Evolutionary conservation across 1,139 yeast genomes (phyloP).

Genomic region (Blastobotrys illinoisensis): DNA sequence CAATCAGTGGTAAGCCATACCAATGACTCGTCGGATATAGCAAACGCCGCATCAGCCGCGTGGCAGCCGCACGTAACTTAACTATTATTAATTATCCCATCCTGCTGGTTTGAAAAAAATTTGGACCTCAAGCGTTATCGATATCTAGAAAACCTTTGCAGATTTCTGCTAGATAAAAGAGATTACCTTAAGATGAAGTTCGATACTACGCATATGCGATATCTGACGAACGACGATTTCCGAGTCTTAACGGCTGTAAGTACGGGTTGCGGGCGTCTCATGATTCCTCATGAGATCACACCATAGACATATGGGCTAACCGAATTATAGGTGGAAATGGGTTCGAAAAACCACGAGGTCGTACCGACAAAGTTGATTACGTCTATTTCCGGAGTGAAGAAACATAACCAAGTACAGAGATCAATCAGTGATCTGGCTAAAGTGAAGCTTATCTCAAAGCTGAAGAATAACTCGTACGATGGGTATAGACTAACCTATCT

Average conservation of each 20-base stretch:
- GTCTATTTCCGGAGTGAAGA: conserved; percentile 70
- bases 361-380: conserved; percentile 87
- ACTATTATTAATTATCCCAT: not conserved
- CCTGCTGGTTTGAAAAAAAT: not conserved
- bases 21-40: not conserved
- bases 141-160: not conserved
- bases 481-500: conserved; percentile 85
- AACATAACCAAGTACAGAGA: conserved; percentile 70
- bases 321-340: conserved; percentile 50
- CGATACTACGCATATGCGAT: conserved; percentile 90
- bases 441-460: conserved; percentile 64
- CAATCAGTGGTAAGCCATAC: no score
- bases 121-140: not conserved
- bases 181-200: conserved; percentile 57
- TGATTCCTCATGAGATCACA: not conserved
- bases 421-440: conserved; percentile 85
- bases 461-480: conserved; percentile 77
- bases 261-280: not conserved
- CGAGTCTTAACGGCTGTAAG: conserved; percentile 74
- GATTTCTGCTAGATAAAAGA: not conserved
- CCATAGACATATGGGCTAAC: not conserved
- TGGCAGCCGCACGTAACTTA: not conserved
- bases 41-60: not conserved
- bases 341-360: conserved; percentile 87
- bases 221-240: conserved; percentile 84